A percentile compares a stretch with the other conserved stretches of the same genome.
Evolutionary conservation across 441 rosid genomes (phyloP).

Genomic region (Heliophila coronopifolia): DNA sequence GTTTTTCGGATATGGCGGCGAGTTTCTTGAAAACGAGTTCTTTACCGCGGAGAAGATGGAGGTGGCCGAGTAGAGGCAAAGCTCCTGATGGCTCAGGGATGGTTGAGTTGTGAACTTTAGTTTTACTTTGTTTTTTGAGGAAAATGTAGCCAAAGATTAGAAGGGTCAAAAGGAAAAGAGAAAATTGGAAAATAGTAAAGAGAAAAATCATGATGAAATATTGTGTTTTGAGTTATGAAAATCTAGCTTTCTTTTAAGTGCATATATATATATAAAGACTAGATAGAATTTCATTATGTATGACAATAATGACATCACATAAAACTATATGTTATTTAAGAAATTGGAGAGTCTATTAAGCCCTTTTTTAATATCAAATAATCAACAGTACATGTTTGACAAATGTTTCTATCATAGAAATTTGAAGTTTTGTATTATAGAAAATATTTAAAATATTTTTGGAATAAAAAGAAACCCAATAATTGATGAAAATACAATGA

Average conservation of each 20-base stretch:
- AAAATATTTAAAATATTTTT: too few species aligned
- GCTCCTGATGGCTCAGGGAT: conserved; percentile 47
- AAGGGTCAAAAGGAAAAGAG: conserved; percentile 12
- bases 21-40: conserved; percentile 40
- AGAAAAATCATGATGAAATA: conserved; percentile 11
- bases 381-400: too few species aligned
- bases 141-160: conserved; percentile 13
- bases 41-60: conserved; percentile 37
- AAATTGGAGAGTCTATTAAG: too few species aligned
- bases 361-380: too few species aligned
- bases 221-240: conserved; percentile 4
- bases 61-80: conserved; percentile 59
- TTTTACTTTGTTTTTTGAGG: background rate
- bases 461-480: too few species aligned
- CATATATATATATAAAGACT: conserved; percentile 3
- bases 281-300: too few species aligned
- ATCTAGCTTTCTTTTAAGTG: background rate
- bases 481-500: too few species aligned
- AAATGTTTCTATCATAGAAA: too few species aligned
- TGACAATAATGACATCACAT: too few species aligned
- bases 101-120: background rate
- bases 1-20: conserved; percentile 42
- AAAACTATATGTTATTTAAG: too few species aligned
- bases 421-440: too few species aligned
- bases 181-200: conserved; percentile 5